Evolutionary conservation across 768 basidiomycete species (phyloP).

Genomic region (Phlegmacium glaucopus): DNA sequence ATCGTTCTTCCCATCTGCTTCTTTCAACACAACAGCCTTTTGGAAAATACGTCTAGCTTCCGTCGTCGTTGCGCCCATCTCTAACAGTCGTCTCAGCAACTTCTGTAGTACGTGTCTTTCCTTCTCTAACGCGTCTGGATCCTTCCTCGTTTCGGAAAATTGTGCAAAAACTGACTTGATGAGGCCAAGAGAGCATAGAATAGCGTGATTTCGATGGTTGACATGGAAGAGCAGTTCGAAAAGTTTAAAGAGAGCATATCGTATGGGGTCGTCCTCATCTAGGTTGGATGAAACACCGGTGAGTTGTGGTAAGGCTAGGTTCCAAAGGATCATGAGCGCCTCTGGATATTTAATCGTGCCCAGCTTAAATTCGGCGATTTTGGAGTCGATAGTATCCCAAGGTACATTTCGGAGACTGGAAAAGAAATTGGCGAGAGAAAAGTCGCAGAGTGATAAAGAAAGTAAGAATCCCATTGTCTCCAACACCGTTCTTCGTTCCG

Average conservation of each 20-base stretch:
- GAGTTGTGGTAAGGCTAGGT: conserved; percentile 36
- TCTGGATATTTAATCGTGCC: conserved; percentile 55
- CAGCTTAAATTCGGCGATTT: conserved; percentile 21
- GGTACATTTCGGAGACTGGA: conserved; percentile 42
- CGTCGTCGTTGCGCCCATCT: conserved; percentile 66
- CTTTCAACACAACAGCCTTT: conserved; percentile 44
- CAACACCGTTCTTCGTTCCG: conserved; percentile 28
- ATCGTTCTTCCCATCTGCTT: conserved; percentile 38
- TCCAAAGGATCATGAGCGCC: conserved; percentile 60
- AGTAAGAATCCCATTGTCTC: conserved; percentile 66
- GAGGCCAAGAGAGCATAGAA: conserved; percentile 59
- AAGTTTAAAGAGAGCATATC: conserved; percentile 54
- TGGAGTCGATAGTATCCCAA: conserved; percentile 31
- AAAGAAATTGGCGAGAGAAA: conserved; percentile 56
- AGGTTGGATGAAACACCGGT: conserved; percentile 8
- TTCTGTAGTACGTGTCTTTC: conserved; percentile 59
- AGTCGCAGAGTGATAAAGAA: conserved; percentile 63
- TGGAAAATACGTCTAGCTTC: conserved; percentile 68
- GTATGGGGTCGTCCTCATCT: conserved; percentile 15
- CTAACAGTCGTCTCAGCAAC: conserved; percentile 63
- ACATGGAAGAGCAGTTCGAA: conserved; percentile 58
- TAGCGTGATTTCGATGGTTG: conserved; percentile 68
- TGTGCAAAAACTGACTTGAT: conserved; percentile 49
- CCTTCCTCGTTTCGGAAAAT: conserved; percentile 27
- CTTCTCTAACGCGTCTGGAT: conserved; percentile 29